These are phyloP conservation scores for Balamuthia mandrillaris DNA, from an alignment of 208 protist species.

Conservation along the genomic window DNA sequence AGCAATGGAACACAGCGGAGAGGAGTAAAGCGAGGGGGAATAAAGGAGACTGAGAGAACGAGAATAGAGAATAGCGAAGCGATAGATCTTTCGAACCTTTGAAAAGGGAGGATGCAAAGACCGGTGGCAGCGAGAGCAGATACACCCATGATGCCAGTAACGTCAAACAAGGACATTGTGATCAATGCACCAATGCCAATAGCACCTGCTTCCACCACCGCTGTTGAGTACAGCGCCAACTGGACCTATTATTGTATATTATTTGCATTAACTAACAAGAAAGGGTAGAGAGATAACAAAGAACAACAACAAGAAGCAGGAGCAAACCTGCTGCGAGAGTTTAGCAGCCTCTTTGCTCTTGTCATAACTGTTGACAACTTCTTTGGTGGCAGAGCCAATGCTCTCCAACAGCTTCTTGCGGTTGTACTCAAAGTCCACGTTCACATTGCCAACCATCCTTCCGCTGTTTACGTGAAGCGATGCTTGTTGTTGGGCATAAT, in stretches of 20 bases:
- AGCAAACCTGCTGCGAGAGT: constrained; percentile 4
- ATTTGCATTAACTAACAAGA: neutral
- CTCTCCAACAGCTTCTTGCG: neutral
- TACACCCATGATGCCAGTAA: constrained; percentile 44
- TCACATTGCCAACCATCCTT: neutral
- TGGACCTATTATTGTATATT: neutral
- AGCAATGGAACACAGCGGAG: too few species aligned
- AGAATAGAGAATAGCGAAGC: too few species aligned
- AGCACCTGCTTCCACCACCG: constrained; percentile 37
- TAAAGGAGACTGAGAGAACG: too few species aligned
- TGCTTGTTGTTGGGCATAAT: neutral
- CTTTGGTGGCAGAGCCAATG: neutral
- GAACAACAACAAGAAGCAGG: too few species aligned
- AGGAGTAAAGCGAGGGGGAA: too few species aligned
- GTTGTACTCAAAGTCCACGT: constrained; percentile 14
- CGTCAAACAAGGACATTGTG: constrained; percentile 36
- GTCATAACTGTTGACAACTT: constrained; percentile 16
- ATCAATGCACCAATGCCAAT: constrained; percentile 42
- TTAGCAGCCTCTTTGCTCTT: constrained; percentile 22
- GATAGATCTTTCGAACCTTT: too few species aligned
- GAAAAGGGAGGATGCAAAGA: constrained; percentile 41
- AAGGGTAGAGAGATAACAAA: neutral
- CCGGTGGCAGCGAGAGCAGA: constrained; percentile 37
- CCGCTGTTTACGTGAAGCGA: neutral
- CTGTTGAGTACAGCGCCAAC: constrained; percentile 26